Percentiles rank a stretch among this genome's conserved stretches.
These are phyloP conservation scores for Chenopodium quinoa DNA, from an alignment of 148 eudicot species.

Conservation along the genomic window DNA sequence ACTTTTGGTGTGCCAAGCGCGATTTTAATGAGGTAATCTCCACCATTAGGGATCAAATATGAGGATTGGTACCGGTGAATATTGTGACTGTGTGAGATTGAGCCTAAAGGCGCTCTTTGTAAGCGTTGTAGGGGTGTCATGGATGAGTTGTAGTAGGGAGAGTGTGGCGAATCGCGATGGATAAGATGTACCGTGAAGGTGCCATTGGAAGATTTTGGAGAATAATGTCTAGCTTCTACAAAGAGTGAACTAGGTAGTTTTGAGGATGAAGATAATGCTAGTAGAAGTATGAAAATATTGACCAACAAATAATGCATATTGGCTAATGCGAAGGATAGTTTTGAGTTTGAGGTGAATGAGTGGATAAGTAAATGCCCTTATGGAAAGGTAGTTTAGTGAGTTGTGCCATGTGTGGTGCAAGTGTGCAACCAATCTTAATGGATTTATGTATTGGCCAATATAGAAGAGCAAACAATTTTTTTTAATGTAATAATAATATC, in stretches of 20 bases:
- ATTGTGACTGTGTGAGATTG: neutral
- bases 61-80: neutral
- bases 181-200: constrained; percentile 31
- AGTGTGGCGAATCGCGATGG: constrained; percentile 38
- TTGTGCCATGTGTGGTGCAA: no score
- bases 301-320: no score
- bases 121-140: constrained; percentile 21
- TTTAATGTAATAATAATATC: no score
- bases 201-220: neutral
- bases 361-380: no score
- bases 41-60: constrained; percentile 1
- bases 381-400: no score
- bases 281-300: neutral
- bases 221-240: neutral
- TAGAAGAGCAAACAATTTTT: no score
- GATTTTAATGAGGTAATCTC: constrained; percentile 23
- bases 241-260: neutral
- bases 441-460: no score
- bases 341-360: neutral
- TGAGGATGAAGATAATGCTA: neutral
- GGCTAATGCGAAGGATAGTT: neutral
- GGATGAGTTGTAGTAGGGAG: constrained; percentile 40
- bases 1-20: constrained; percentile 32
- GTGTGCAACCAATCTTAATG: no score
- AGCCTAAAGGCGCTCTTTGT: neutral